Percentiles rank a stretch among this genome's conserved stretches.
phyloP scores from a whole-genome alignment of 2,329 filamentous ascomycete genomes.

The Ophioceras dolichostomum region DNA sequence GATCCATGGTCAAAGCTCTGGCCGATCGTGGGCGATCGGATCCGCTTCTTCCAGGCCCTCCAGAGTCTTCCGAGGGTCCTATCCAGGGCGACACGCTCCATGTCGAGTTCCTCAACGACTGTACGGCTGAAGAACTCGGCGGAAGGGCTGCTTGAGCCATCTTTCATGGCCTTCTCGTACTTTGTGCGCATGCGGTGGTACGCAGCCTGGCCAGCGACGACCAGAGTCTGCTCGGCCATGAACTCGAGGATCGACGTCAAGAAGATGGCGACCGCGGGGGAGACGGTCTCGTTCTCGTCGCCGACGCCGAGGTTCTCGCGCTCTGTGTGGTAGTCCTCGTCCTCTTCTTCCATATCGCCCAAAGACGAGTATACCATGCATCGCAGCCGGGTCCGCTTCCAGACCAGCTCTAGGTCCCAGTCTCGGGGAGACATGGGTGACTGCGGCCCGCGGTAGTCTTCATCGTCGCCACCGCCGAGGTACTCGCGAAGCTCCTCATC shows the following conservation, averaged over 20 bases:
- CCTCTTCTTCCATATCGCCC: constrained; percentile 94
- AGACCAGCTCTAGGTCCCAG: constrained; percentile 87
- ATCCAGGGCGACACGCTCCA: constrained; percentile 87
- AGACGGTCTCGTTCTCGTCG: constrained; percentile 57
- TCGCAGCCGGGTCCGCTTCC: constrained; percentile 83
- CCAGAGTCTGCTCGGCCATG: constrained; percentile 79
- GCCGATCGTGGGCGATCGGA: constrained; percentile 44
- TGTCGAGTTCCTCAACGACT: constrained; percentile 79
- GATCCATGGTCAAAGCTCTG: constrained; percentile 26
- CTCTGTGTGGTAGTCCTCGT: constrained; percentile 81
- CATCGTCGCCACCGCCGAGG: constrained; percentile 65
- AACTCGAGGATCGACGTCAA: constrained; percentile 90
- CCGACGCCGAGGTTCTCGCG: constrained; percentile 58
- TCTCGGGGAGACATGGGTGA: constrained; percentile 39
- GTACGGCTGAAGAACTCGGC: constrained; percentile 50
- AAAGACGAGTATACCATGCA: constrained; percentile 98
- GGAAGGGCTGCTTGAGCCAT: constrained; percentile 31
- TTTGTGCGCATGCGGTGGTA: constrained; percentile 52
- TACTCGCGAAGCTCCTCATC: constrained; percentile 59
- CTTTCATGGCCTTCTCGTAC: constrained; percentile 46
- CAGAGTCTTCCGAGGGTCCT: constrained; percentile 79
- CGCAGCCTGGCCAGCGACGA: constrained; percentile 78
- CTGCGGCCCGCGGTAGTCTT: constrained; percentile 49
- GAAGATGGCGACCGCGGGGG: constrained; percentile 89
- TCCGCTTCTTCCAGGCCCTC: constrained; percentile 88